Evolutionary conservation across 2,329 filamentous ascomycete genomes (phyloP).

Genomic region (Sporothrix humicola): DNA sequence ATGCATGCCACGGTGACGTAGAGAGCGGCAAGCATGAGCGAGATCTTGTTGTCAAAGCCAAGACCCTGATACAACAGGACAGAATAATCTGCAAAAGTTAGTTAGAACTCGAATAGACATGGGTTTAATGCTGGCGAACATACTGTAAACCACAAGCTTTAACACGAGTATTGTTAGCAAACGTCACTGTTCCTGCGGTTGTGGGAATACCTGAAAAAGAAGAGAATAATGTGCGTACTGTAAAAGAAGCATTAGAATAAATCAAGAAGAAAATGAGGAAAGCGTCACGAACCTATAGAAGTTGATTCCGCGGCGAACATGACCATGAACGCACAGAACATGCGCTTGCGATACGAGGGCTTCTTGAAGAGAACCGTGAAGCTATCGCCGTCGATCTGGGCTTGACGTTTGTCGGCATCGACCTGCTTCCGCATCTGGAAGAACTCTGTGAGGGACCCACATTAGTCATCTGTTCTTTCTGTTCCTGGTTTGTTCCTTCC

Average conservation of each 20-base stretch:
- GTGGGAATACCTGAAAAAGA: too few relatives aligned
- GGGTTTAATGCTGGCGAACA: too few relatives aligned
- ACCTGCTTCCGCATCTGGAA: constrained; percentile 20
- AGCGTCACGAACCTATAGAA: too few relatives aligned
- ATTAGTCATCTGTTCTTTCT: neutral
- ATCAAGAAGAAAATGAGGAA: too few relatives aligned
- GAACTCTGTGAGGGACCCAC: constrained; percentile 4
- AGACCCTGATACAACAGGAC: constrained; percentile 24
- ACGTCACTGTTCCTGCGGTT: too few relatives aligned
- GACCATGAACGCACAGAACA: constrained; percentile 24
- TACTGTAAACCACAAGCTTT: too few relatives aligned
- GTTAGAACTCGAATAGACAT: neutral
- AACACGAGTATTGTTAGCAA: too few relatives aligned
- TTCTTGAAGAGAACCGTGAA: neutral
- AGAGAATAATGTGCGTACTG: too few relatives aligned
- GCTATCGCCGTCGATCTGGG: constrained; percentile 1
- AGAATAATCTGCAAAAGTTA: constrained; percentile 3
- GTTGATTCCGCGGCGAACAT: constrained; percentile 17
- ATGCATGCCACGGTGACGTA: constrained; percentile 26
- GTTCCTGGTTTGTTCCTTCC: neutral
- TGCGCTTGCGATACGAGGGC: constrained; percentile 26
- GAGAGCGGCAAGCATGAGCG: constrained; percentile 25
- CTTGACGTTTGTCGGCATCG: constrained; percentile 17
- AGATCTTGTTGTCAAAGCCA: constrained; percentile 17
- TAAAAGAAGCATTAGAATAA: too few relatives aligned